These are phyloP conservation scores for Diaporthe citrichinensis DNA, from an alignment of 2,329 filamentous ascomycete species.

Conservation along the genomic window DNA sequence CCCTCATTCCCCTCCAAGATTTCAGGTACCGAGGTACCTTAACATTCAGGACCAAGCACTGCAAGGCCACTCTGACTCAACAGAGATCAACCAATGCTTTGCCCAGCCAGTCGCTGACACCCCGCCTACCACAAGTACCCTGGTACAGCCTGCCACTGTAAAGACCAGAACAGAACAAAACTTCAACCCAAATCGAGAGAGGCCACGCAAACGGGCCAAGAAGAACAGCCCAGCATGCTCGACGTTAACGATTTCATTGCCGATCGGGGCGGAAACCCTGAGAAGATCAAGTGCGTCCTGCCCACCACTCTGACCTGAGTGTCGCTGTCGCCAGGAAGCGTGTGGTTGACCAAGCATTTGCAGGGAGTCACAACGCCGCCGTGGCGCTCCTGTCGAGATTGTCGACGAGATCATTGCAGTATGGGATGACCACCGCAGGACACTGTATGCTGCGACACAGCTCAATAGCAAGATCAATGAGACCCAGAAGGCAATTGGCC, in stretches of 20 bases:
- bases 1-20: constrained; percentile 27
- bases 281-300: constrained; percentile 72
- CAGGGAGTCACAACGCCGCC: constrained; percentile 88
- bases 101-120: not conserved
- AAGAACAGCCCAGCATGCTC: constrained; percentile 67
- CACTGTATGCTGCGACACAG: constrained; percentile 84
- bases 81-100: constrained; percentile 4
- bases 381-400: constrained; percentile 83
- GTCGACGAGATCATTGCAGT: constrained; percentile 93
- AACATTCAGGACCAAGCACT: not conserved
- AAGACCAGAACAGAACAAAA: constrained; percentile 24
- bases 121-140: constrained; percentile 20
- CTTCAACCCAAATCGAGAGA: constrained; percentile 1
- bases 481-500: constrained; percentile 89
- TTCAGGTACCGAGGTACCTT: constrained; percentile 14
- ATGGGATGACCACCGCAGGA: constrained; percentile 87
- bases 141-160: constrained; percentile 10
- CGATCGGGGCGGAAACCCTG: constrained; percentile 91
- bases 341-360: not conserved
- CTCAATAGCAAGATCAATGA: constrained; percentile 89
- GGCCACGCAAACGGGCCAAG: not conserved
- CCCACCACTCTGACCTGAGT: not conserved
- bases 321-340: constrained; percentile 8
- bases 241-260: constrained; percentile 84
- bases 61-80: constrained; percentile 25